phyloP scores from a whole-genome alignment of 2,329 filamentous ascomycete species.

The Ascosphaera pollenicola region DNA sequence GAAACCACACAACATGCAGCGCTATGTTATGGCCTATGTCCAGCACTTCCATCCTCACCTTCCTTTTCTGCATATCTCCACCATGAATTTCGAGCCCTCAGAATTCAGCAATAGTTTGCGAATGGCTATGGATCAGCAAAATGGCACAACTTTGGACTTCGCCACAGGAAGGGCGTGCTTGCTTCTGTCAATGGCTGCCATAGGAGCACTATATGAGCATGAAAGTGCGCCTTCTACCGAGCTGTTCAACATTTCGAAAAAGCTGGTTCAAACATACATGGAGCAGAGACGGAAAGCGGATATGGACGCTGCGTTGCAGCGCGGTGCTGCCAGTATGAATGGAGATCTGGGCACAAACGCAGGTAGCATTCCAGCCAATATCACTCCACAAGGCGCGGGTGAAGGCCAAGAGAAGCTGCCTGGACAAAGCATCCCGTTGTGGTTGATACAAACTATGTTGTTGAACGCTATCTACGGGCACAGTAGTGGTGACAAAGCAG shows the following conservation, averaged over 20 bases:
- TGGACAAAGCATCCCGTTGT: constrained; percentile 54
- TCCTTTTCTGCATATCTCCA: constrained; percentile 84
- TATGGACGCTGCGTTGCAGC: constrained; percentile 38
- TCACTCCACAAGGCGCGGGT: constrained; percentile 16
- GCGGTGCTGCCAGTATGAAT: constrained; percentile 11
- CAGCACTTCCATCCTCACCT: constrained; percentile 84
- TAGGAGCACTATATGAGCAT: constrained; percentile 68
- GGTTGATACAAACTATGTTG: constrained; percentile 93
- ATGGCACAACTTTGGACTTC: constrained; percentile 30
- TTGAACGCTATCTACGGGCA: constrained; percentile 91
- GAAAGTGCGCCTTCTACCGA: constrained; percentile 62
- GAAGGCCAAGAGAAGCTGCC: too few relatives aligned
- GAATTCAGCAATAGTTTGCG: constrained; percentile 39
- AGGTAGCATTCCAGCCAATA: constrained; percentile 28
- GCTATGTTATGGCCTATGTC: constrained; percentile 77
- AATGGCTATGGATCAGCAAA: constrained; percentile 29
- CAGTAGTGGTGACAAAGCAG: constrained; percentile 77
- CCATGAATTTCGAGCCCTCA: constrained; percentile 69
- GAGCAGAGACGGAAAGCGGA: constrained; percentile 79
- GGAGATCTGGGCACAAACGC: constrained; percentile 18
- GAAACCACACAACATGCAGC: constrained; percentile 65
- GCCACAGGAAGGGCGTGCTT: constrained; percentile 68
- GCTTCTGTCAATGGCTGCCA: constrained; percentile 71
- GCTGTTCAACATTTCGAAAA: constrained; percentile 81
- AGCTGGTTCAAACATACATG: constrained; percentile 81